Evolutionary conservation across 139 green algal genomes (phyloP), one percentile per base, ranked within the genome.

Genomic region (Asterochloris erici): DNA sequence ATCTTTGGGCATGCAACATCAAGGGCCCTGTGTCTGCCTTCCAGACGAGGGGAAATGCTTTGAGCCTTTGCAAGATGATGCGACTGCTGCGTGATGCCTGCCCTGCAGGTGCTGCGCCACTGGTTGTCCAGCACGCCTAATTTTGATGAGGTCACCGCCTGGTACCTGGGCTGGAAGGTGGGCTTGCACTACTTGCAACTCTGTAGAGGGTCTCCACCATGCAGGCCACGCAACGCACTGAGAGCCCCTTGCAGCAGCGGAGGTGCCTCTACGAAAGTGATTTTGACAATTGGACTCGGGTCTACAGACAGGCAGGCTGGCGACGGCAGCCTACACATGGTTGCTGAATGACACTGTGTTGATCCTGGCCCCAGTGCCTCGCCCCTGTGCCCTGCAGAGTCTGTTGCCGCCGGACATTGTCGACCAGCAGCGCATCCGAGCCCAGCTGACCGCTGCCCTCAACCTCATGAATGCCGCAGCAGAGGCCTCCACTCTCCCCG

Each of bases 91-190:
- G 38, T 6, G 38, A 54, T 54, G 38, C 4, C 38, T 54, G 38
- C 38, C 38, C 38, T 54, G 38, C 38, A 54, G 38, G 89, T 96
- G 63, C 90, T 97, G 84, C 86, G 93, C 60, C 89, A 95, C 83
- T 99, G 96, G 96, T 92, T 99, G 28, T 76, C 77, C 17, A 83
- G 87, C 69, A 84, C 28, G 9, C 92, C 92, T 1, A 90, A 99
- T 85, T 96, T 93, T 63, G 96, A 98, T 79, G 95, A 99, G 85
- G 93, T 99, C 62, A 94, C 91, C 0, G 80, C 88, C 24, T 98
- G 96, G 95, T 98, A 98, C 89, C 88, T 97, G 38, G 91, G 91
- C 17, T 99, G 96, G 96, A 98, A 99, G 87, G 85, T 78, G 73
- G 71, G 63, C 82, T 21, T 27, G 47, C 2, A 26, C 2, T 23